A percentile compares a stretch with the other conserved stretches of the same genome.
phyloP scores from a whole-genome alignment of 2,329 filamentous ascomycete species.

The Cladosporium oxysporum region DNA sequence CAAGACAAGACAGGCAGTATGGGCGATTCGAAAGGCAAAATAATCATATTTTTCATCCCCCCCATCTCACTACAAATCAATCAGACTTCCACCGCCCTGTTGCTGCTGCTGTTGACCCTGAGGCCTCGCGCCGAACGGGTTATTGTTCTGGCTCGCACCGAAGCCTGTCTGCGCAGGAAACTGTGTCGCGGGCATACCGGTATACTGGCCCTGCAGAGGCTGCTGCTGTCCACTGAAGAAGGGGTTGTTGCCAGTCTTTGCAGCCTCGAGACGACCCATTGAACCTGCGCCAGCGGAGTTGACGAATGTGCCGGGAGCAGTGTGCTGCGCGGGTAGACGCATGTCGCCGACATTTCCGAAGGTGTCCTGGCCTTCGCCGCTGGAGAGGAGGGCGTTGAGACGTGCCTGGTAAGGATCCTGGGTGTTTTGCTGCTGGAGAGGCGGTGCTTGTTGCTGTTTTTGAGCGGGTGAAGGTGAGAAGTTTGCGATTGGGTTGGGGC shows the following conservation, averaged over 20 bases:
- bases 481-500: conserved; percentile 45
- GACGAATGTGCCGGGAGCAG: conserved; percentile 91
- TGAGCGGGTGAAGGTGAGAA: conserved; percentile 38
- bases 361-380: conserved; percentile 91
- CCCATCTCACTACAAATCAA: conserved; percentile 50
- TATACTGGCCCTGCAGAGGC: conserved; percentile 22
- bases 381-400: conserved; percentile 82
- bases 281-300: conserved; percentile 85
- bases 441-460: conserved; percentile 52
- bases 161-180: conserved; percentile 53
- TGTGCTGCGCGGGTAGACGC: conserved; percentile 94
- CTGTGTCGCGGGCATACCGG: conserved; percentile 41
- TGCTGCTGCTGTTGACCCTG: conserved; percentile 39
- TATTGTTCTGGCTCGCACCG: conserved; percentile 37
- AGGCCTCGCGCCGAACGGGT: conserved; percentile 59
- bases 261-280: conserved; percentile 66
- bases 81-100: conserved; percentile 55
- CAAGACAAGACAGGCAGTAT: neutral
- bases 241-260: conserved; percentile 78
- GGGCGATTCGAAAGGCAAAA: neutral
- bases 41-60: neutral
- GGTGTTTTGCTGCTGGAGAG: conserved; percentile 29
- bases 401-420: conserved; percentile 65
- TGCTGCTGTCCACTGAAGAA: conserved; percentile 70
- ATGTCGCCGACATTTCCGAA: conserved; percentile 97